A percentile compares a stretch with the other conserved stretches of the same genome.
These are phyloP conservation scores for Closterium sp. DNA, from an alignment of 139 green algal species.

Conservation along the genomic window DNA sequence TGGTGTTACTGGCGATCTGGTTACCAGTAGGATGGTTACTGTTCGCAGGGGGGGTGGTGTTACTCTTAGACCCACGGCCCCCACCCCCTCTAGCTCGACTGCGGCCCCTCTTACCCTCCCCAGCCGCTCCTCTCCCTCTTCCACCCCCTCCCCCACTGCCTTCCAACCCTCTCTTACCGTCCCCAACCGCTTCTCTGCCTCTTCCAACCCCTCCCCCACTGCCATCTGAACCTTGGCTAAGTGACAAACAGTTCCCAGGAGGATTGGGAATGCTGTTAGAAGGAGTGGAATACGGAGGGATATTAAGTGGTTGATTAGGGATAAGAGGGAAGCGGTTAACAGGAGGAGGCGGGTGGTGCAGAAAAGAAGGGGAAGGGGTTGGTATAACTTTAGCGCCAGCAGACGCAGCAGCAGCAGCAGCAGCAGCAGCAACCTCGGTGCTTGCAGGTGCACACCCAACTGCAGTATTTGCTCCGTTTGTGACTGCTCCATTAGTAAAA, in stretches of 20 bases:
- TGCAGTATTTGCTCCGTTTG: neutral
- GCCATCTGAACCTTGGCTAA: too few relatives aligned
- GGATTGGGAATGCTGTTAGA: too few relatives aligned
- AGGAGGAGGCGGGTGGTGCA: neutral
- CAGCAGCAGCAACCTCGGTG: too few relatives aligned
- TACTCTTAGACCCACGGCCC: neutral
- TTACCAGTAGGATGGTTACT: neutral
- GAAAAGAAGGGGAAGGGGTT: neutral
- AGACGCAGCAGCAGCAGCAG: neutral
- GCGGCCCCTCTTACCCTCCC: neutral
- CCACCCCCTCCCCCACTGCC: neutral
- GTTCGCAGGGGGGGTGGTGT: neutral
- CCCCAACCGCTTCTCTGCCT: too few relatives aligned
- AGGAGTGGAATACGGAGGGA: too few relatives aligned
- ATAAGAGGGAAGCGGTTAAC: neutral
- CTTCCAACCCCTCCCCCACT: too few relatives aligned
- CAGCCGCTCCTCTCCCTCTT: neutral
- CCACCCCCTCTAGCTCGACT: neutral
- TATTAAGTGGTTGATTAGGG: too few relatives aligned
- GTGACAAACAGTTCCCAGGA: too few relatives aligned
- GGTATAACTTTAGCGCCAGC: neutral
- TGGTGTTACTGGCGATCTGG: too few relatives aligned
- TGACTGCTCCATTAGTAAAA: neutral
- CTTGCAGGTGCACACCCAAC: too few relatives aligned
- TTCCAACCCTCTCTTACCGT: neutral